phyloP scores from a whole-genome alignment of 768 basidiomycete species.

The Boletales sp. region DNA sequence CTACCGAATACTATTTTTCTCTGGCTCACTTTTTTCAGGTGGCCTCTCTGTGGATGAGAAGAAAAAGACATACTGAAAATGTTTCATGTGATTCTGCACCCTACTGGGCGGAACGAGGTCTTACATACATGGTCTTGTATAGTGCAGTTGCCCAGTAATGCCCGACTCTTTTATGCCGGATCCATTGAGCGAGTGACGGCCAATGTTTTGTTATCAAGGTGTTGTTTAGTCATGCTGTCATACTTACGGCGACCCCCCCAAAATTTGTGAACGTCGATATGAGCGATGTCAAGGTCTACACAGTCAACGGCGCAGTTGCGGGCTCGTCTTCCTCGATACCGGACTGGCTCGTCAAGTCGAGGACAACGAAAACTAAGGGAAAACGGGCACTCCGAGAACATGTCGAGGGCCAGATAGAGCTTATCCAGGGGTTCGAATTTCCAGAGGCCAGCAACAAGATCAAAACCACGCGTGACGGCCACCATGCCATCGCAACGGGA shows the following conservation, averaged over 20 bases:
- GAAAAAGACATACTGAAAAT: conserved; percentile 82
- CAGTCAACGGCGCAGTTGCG: conserved; percentile 88
- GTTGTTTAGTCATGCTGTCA: conserved; percentile 19
- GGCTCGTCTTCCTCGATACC: conserved; percentile 90
- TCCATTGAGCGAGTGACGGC: too few species aligned
- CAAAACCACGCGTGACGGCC: conserved; percentile 87
- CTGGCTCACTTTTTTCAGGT: conserved; percentile 40
- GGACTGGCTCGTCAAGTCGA: conserved; percentile 84
- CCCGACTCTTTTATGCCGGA: too few species aligned
- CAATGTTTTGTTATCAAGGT: background rate
- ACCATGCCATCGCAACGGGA: conserved; percentile 90
- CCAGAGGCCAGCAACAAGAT: conserved; percentile 93
- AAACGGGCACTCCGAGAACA: conserved; percentile 70
- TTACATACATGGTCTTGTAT: conserved; percentile 22
- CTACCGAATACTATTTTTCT: background rate
- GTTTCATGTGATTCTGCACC: too few species aligned
- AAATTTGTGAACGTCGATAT: too few species aligned
- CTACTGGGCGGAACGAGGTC: too few species aligned
- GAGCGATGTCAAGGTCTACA: conserved; percentile 78
- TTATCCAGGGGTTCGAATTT: conserved; percentile 95
- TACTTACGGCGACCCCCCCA: too few species aligned
- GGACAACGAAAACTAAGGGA: conserved; percentile 49
- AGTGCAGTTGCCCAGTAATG: too few species aligned
- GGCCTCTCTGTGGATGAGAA: conserved; percentile 98
- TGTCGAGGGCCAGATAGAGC: conserved; percentile 80